Base-by-base conservation (phyloP, 1,284 basidiomycete species). In the Agroathelia rolfsii region DNA sequence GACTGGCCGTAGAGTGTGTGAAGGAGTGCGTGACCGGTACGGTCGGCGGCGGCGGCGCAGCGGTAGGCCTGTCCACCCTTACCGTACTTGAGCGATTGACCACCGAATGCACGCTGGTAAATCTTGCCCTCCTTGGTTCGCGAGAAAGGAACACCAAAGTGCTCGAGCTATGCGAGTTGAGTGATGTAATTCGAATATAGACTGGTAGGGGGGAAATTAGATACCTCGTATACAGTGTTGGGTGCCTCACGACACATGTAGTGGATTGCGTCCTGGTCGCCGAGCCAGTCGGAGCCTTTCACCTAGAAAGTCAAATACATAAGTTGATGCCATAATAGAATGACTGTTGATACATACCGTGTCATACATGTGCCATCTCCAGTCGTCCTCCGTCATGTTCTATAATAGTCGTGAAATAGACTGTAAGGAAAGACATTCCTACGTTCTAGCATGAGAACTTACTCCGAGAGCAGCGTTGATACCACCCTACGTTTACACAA, bases 311-410 rank as follows among this genome's bases (percentile, higher is more conserved):
- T 36, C n/a, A 22, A 32, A 46, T 18, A 49, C 40, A 21, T 40
- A 36, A 22, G 35, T 14, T 31, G 16, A 10, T 32, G 11, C 5
- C 24, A 29, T 19, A 26, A 20, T 6, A 18, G 19, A 37, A 27
- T 12, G 22, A 30, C 28, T 29, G 26, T 13, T 25, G 32, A 21
- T 16, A 56, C 76, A 48, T 52, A 85, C 94, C 36, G 94, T 98
- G 63, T 97, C 93, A 61, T 94, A 93, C 88, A 97, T 96, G 61
- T 98, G 94, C 95, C 95, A 98, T 61, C 95, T 69, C 94, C 93
- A 97, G 59, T 96, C 92, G 54, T 96, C 92, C 62, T 96, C 92
- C 9, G 90, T 94, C 88, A 95, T 94, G 69, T 99, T 98, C 81
- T 86, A 51, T n/a, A 29, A 27, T 34, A n/a, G 41, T 17, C 41